Evolutionary conservation across 108 stramenopile species (phyloP).

Genomic region (Pseudonitzschia multiseries): DNA sequence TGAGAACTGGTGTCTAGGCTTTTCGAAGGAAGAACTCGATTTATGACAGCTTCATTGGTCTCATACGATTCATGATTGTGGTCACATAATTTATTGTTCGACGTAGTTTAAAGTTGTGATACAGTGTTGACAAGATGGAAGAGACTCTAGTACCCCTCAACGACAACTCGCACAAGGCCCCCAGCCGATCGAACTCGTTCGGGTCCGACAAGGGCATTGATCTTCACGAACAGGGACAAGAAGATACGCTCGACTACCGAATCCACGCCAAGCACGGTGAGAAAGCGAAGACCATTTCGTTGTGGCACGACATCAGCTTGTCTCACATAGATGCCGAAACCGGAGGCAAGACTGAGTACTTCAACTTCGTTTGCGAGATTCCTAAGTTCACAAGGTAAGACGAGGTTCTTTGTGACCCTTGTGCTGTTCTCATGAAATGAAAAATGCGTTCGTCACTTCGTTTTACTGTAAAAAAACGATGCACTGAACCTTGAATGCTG

Average conservation of each 20-base stretch:
- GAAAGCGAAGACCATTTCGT: constrained; percentile 61
- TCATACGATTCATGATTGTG: no score
- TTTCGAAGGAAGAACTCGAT: no score
- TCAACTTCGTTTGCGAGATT: constrained; percentile 97
- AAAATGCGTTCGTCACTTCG: no score
- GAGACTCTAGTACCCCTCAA: constrained; percentile 45
- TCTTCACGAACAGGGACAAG: constrained; percentile 57
- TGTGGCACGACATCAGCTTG: constrained; percentile 91
- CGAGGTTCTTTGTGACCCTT: background rate
- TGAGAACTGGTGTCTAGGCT: background rate
- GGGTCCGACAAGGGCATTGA: constrained; percentile 60
- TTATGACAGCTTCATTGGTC: no score
- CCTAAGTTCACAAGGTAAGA: constrained; percentile 91
- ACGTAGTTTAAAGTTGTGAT: background rate
- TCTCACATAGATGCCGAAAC: constrained; percentile 70
- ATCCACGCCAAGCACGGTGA: constrained; percentile 63
- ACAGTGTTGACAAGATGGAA: constrained; percentile 22
- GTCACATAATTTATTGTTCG: background rate
- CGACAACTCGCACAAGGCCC: constrained; percentile 14
- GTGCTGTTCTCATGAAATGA: no score
- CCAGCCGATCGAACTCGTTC: constrained; percentile 22
- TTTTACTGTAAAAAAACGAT: no score
- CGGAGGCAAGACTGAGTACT: constrained; percentile 62
- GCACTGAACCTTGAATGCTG: no score
- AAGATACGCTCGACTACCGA: constrained; percentile 80